Conservation (phyloP, 2,329 filamentous ascomycete species). For the Pseudogymnoascus sp. region DNA sequence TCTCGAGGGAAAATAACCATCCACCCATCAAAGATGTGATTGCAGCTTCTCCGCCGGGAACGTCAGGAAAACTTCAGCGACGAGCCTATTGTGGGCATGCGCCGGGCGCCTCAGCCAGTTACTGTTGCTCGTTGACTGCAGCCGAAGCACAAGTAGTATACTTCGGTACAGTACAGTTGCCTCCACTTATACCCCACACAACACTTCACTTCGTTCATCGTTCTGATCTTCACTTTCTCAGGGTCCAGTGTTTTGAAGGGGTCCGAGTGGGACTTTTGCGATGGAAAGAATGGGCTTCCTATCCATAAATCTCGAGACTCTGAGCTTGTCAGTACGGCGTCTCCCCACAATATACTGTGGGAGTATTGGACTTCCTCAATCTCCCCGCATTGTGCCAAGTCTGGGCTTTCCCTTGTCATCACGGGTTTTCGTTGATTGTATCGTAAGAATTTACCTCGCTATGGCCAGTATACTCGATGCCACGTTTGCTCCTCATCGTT, state of each 20-base stretch:
- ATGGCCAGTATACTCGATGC: not conserved
- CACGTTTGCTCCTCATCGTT: not conserved
- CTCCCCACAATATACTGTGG: slow-evolving; percentile 23
- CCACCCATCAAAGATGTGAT: not conserved
- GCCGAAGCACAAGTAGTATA: not conserved
- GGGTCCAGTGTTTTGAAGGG: not conserved
- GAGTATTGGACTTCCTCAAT: slow-evolving; percentile 35
- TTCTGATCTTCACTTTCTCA: not conserved
- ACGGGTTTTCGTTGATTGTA: not conserved
- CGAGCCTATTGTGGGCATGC: not conserved
- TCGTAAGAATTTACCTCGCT: not conserved
- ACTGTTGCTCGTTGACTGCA: not conserved
- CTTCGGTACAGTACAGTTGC: not conserved
- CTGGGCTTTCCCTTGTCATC: not conserved
- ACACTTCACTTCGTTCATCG: not conserved
- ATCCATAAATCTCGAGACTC: not conserved
- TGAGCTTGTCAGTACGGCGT: not conserved
- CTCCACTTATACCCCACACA: not conserved
- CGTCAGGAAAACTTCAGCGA: not conserved
- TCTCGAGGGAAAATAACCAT: not conserved
- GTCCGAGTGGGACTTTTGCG: not conserved
- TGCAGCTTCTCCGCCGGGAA: not conserved
- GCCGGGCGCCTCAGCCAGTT: not conserved
- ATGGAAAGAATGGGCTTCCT: not conserved
- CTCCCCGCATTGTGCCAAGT: slow-evolving; percentile 23